Conservation (phyloP, 2,329 filamentous ascomycete species). For the Calcarisporium arbuscula region DNA sequence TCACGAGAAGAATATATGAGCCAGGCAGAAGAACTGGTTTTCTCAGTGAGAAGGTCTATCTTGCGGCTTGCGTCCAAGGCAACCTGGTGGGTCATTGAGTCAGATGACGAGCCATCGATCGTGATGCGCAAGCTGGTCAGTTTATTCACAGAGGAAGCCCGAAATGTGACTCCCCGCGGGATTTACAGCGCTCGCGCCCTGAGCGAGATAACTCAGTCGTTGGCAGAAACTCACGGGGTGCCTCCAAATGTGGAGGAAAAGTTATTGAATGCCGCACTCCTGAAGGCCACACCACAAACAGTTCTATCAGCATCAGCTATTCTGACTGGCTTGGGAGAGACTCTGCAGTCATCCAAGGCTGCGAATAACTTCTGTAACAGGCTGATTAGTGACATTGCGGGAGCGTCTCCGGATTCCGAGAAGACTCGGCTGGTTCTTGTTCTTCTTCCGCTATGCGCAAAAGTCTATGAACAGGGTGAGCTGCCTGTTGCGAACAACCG, state of each 20-base stretch:
- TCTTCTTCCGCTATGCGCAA: slow-evolving; percentile 46
- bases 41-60: slow-evolving; percentile 32
- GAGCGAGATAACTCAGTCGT: slow-evolving; percentile 39
- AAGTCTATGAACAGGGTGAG: slow-evolving; percentile 44
- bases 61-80: slow-evolving; percentile 24
- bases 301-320: slow-evolving; percentile 44
- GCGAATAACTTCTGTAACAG: slow-evolving; percentile 52
- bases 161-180: slow-evolving; percentile 32
- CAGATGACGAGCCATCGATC: slow-evolving; percentile 24
- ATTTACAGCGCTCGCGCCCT: slow-evolving; percentile 49
- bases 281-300: slow-evolving; percentile 41
- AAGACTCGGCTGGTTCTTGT: slow-evolving; percentile 44
- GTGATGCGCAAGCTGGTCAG: slow-evolving; percentile 36
- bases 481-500: slow-evolving; percentile 59
- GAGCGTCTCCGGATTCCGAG: slow-evolving; percentile 34
- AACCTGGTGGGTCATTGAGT: slow-evolving; percentile 30
- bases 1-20: slow-evolving; percentile 25
- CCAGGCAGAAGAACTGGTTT: slow-evolving; percentile 38
- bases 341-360: slow-evolving; percentile 39
- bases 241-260: slow-evolving; percentile 39
- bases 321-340: slow-evolving; percentile 45
- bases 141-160: slow-evolving; percentile 38
- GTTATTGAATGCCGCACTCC: slow-evolving; percentile 36
- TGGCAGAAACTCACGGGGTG: slow-evolving; percentile 42
- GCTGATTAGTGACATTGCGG: slow-evolving; percentile 54